phyloP scores from a whole-genome alignment of 176 grass and related monocot genomes.

The Elaeis guineensis region DNA sequence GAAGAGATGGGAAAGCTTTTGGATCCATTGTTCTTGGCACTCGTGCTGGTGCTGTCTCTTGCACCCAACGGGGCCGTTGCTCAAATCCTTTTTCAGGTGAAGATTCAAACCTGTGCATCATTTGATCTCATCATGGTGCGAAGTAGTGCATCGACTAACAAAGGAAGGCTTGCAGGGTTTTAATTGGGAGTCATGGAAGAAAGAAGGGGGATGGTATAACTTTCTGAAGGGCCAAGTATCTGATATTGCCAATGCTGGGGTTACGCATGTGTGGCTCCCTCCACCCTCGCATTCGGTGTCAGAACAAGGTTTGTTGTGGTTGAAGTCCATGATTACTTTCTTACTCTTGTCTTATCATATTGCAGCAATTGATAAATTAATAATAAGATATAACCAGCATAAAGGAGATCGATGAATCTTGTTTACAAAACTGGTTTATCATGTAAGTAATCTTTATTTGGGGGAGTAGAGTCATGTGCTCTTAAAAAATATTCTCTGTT shows the following conservation, averaged over 20 bases:
- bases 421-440: no score
- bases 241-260: constrained; percentile 47
- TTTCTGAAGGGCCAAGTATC: constrained; percentile 27
- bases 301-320: constrained; percentile 33
- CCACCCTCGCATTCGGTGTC: constrained; percentile 67
- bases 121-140: not conserved
- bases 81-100: not conserved
- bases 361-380: no score
- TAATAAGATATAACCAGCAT: no score
- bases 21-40: not conserved
- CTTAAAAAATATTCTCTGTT: no score
- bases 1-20: not conserved
- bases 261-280: constrained; percentile 79
- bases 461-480: no score
- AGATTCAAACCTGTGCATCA: not conserved
- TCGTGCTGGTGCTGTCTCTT: not conserved
- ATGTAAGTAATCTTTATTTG: no score
- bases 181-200: constrained; percentile 85
- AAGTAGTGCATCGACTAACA: not conserved
- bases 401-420: no score
- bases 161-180: constrained; percentile 36
- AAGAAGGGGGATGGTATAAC: constrained; percentile 72
- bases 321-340: not conserved
- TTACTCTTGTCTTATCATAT: no score
- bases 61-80: not conserved